Evolutionary conservation across 306 rosid genomes (phyloP).

Genomic region (Glycine latifolia): DNA sequence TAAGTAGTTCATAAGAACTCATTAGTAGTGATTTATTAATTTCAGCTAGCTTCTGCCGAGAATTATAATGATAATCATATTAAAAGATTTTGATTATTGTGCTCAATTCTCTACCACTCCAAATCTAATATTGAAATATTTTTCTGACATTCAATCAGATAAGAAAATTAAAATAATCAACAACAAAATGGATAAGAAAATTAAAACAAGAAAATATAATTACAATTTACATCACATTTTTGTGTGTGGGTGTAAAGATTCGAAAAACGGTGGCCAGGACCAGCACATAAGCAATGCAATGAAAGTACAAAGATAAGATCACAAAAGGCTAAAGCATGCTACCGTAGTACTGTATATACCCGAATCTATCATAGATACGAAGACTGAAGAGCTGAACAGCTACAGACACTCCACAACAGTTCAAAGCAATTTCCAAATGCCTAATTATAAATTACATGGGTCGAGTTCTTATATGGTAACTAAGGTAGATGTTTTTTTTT

Average conservation of each 20-base stretch:
- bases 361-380: not conserved
- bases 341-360: not conserved
- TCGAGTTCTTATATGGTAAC: not conserved
- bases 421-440: not conserved
- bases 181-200: not conserved
- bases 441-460: not conserved
- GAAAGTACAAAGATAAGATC: slow-evolving; percentile 1
- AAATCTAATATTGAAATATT: not conserved
- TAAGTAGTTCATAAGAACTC: not conserved
- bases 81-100: no score
- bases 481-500: not conserved
- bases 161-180: not conserved
- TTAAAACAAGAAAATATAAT: not conserved
- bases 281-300: not conserved
- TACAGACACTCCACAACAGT: not conserved
- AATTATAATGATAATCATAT: not conserved
- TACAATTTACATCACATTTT: not conserved
- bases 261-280: not conserved
- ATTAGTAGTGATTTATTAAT: not conserved
- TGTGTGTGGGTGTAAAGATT: not conserved
- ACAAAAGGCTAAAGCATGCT: not conserved
- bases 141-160: not conserved
- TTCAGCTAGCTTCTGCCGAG: not conserved
- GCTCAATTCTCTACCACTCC: no score
- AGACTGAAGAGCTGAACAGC: not conserved